These are phyloP conservation scores for Terfezia claveryi DNA, from an alignment of 495 filamentous ascomycete genomes.

Conservation along the genomic window DNA sequence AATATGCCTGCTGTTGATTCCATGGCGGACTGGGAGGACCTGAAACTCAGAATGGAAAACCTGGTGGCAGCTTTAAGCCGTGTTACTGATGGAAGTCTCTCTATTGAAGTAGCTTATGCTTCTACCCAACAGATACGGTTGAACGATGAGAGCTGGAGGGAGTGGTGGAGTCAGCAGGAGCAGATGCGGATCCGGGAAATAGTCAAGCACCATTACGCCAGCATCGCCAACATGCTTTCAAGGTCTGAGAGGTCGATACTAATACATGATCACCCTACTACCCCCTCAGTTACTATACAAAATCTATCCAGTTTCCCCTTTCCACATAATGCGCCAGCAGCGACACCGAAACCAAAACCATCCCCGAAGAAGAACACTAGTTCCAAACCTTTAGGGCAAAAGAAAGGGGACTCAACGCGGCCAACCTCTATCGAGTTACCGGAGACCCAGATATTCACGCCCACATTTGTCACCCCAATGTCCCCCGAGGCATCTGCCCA, in stretches of 20 bases:
- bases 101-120: neutral
- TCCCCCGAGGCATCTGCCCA: neutral
- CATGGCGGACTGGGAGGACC: slow-evolving; percentile 36
- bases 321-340: neutral
- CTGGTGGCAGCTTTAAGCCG: slow-evolving; percentile 22
- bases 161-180: slow-evolving; percentile 56
- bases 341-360: neutral
- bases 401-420: neutral
- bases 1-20: slow-evolving; percentile 34
- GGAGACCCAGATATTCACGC: neutral
- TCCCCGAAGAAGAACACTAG: neutral
- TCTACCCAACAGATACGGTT: slow-evolving; percentile 33
- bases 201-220: slow-evolving; percentile 25
- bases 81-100: slow-evolving; percentile 15
- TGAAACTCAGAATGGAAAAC: slow-evolving; percentile 29
- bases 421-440: neutral
- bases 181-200: slow-evolving; percentile 39
- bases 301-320: neutral
- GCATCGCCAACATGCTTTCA: slow-evolving; percentile 9
- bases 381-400: neutral
- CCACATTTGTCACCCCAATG: neutral
- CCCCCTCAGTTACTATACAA: neutral
- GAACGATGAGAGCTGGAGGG: slow-evolving; percentile 37
- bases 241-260: neutral
- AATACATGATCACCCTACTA: neutral